A percentile compares a stretch with the other conserved stretches of the same genome.
Conservation (phyloP, 1,139 yeast genomes). For the Saccharomycopsis hybrid region DNA sequence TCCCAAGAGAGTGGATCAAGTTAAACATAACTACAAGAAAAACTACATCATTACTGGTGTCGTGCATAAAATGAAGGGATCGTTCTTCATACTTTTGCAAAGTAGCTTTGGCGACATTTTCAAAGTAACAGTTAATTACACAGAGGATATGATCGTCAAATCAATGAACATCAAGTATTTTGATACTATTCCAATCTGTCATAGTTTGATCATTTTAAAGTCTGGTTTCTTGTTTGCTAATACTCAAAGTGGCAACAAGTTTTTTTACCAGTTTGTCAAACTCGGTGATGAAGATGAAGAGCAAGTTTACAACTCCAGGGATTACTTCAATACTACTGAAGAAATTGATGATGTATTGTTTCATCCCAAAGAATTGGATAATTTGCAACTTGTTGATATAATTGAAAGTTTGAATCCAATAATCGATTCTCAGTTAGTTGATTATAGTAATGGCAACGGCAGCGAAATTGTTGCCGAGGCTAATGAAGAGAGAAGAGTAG, state of each 20-base stretch:
- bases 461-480: no score
- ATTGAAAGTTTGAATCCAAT: conserved; percentile 56
- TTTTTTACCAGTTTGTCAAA: conserved; percentile 68
- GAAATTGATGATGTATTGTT: conserved; percentile 27
- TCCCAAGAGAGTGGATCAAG: conserved; percentile 37
- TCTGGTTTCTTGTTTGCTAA: conserved; percentile 74
- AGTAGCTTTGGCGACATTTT: conserved; percentile 70
- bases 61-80: conserved; percentile 25
- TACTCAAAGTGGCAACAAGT: conserved; percentile 54
- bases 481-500: conserved; percentile 27
- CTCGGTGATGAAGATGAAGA: conserved; percentile 46
- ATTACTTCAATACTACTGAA: conserved; percentile 29
- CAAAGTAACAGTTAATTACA: conserved; percentile 48
- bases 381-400: conserved; percentile 53
- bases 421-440: conserved; percentile 40
- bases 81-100: conserved; percentile 71
- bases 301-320: conserved; percentile 29
- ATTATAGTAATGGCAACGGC: conserved; percentile 14
- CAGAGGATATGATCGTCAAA: conserved; percentile 32
- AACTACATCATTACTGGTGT: conserved; percentile 6
- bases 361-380: conserved; percentile 37
- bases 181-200: conserved; percentile 63
- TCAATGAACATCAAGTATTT: conserved; percentile 51
- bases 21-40: conserved; percentile 30
- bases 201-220: conserved; percentile 52